phyloP scores from a whole-genome alignment of 805 yeast genomes.

The Yarrowia sp. region DNA sequence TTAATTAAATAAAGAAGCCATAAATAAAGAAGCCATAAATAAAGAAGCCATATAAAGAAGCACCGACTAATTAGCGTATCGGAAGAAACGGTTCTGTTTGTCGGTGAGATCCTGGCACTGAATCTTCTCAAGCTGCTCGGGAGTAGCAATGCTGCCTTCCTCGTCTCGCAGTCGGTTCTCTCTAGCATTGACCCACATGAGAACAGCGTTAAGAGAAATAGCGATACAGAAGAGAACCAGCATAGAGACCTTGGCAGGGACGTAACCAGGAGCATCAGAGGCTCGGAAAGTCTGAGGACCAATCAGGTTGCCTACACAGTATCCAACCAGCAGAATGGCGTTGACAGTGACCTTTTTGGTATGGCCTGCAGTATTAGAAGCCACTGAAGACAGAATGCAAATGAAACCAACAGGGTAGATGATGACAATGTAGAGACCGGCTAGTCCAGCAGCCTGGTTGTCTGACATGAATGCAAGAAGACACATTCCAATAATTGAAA shows the following conservation, averaged over 20 bases:
- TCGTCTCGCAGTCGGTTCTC: neutral
- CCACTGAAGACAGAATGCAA: conserved; percentile 6
- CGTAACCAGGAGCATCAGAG: neutral
- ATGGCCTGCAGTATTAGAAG: conserved; percentile 7
- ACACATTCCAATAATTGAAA: neutral
- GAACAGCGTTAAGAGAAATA: neutral
- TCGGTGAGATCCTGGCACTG: neutral
- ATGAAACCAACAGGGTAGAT: conserved; percentile 7
- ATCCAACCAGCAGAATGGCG: neutral
- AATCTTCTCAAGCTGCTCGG: neutral
- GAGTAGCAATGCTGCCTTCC: neutral
- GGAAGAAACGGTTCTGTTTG: neutral
- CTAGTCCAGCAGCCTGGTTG: neutral
- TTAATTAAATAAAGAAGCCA: neutral
- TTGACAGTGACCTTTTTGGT: conserved; percentile 6
- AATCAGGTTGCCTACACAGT: neutral
- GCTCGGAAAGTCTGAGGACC: neutral
- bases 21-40: neutral
- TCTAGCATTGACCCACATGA: neutral
- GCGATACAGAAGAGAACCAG: neutral
- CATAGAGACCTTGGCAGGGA: neutral
- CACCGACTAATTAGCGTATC: neutral
- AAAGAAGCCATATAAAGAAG: too few relatives aligned
- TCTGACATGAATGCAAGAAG: neutral
- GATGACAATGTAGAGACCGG: conserved; percentile 3